Evolutionary conservation across 2,329 filamentous ascomycete genomes (phyloP).

Genomic region (Xylaria sp.): DNA sequence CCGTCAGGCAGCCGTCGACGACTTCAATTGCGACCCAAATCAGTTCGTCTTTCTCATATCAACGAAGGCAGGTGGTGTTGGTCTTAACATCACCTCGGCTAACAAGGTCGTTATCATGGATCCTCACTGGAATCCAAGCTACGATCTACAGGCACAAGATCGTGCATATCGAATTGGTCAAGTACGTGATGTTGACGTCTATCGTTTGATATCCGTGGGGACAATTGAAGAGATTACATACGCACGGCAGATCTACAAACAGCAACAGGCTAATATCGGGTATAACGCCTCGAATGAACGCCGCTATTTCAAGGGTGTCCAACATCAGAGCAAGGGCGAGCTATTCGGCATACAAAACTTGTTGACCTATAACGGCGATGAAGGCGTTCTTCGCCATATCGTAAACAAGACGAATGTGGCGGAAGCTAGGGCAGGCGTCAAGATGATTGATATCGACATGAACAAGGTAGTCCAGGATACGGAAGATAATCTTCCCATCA

Average conservation of each 20-base stretch:
- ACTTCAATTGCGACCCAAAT: slow-evolving; percentile 86
- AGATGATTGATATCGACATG: slow-evolving; percentile 79
- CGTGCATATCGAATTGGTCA: slow-evolving; percentile 96
- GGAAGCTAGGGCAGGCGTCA: slow-evolving; percentile 86
- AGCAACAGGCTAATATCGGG: slow-evolving; percentile 97
- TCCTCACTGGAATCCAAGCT: slow-evolving; percentile 96
- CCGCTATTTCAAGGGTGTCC: slow-evolving; percentile 94
- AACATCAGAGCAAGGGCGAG: slow-evolving; percentile 89
- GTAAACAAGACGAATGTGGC: slow-evolving; percentile 99
- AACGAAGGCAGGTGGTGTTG: slow-evolving; percentile 91
- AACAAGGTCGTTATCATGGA: slow-evolving; percentile 99
- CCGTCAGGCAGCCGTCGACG: slow-evolving; percentile 82
- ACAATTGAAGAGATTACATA: slow-evolving; percentile 98
- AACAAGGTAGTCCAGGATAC: slow-evolving; percentile 65
- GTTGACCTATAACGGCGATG: slow-evolving; percentile 82
- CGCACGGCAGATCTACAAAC: slow-evolving; percentile 97
- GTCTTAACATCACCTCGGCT: slow-evolving; percentile 94
- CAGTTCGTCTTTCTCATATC: slow-evolving; percentile 97
- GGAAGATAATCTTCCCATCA: slow-evolving; percentile 59
- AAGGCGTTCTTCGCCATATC: slow-evolving; percentile 88
- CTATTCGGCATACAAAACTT: slow-evolving; percentile 92
- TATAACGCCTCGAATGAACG: slow-evolving; percentile 93
- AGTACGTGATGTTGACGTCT: slow-evolving; percentile 91
- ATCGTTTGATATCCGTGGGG: slow-evolving; percentile 87
- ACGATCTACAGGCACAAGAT: slow-evolving; percentile 95